phyloP scores from a whole-genome alignment of 371 early-diverging fungal genomes.

The Enterospora canceri region DNA sequence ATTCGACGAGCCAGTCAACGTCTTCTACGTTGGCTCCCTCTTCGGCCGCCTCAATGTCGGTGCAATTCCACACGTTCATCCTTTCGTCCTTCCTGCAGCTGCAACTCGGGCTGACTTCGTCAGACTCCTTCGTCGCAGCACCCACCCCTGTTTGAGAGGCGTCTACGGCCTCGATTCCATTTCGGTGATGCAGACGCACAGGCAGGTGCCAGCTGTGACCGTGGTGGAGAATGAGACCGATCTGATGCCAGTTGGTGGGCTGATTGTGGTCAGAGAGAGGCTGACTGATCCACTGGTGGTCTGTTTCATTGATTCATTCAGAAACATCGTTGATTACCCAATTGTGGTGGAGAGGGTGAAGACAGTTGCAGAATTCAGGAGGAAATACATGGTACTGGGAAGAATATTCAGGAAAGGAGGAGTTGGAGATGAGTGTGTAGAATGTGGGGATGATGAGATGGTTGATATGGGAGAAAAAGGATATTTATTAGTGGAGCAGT shows the following conservation, averaged over 20 bases:
- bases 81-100: neutral
- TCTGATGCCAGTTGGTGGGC: neutral
- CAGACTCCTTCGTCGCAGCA: neutral
- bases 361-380: neutral
- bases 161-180: neutral
- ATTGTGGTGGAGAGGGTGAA: constrained; percentile 16
- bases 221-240: neutral
- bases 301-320: constrained; percentile 1
- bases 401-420: constrained; percentile 14
- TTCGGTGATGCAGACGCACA: neutral
- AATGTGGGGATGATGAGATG: neutral
- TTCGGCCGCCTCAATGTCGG: constrained; percentile 1
- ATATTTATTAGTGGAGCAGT: neutral
- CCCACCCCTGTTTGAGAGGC: constrained; percentile 2
- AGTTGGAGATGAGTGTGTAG: neutral
- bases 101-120: neutral
- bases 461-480: neutral
- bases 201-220: constrained; percentile 4
- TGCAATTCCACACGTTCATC: constrained; percentile 13
- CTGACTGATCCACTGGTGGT: constrained; percentile 7
- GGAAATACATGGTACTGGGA: constrained; percentile 6
- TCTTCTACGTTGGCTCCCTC: constrained; percentile 12
- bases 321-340: constrained; percentile 18
- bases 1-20: neutral
- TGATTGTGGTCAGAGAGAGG: neutral